phyloP scores from a whole-genome alignment of 345 rosid genomes.

The Rubroshorea leprosula region DNA sequence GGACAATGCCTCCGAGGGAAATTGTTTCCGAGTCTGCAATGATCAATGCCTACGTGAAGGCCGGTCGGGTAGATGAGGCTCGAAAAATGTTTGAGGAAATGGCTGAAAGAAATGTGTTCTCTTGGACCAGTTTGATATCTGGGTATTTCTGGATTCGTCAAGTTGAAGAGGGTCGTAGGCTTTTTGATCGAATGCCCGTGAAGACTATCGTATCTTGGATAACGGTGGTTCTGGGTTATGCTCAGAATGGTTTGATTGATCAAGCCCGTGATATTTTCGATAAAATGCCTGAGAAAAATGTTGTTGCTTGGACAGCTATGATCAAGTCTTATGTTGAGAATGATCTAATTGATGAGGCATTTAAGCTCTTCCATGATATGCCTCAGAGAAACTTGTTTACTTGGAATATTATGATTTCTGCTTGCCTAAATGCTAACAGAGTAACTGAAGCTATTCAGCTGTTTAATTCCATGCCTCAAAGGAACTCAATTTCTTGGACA shows the following conservation, averaged over 20 bases:
- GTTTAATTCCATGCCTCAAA: constrained; percentile 34
- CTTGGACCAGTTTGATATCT: constrained; percentile 46
- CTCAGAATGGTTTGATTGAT: constrained; percentile 35
- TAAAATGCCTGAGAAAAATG: constrained; percentile 33
- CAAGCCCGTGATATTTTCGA: constrained; percentile 33
- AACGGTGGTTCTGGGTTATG: constrained; percentile 39
- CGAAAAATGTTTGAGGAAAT: constrained; percentile 33
- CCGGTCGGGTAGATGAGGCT: constrained; percentile 31
- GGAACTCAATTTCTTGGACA: constrained; percentile 39
- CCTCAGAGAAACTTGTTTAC: constrained; percentile 28
- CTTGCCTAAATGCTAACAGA: constrained; percentile 26
- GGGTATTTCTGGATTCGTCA: constrained; percentile 41
- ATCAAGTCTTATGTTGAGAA: constrained; percentile 34
- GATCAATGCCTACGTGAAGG: constrained; percentile 40
- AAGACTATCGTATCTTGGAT: constrained; percentile 45
- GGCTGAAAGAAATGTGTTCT: constrained; percentile 38
- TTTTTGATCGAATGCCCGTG: constrained; percentile 38
- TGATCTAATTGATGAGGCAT: constrained; percentile 25
- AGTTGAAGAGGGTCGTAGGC: constrained; percentile 30
- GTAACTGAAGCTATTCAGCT: constrained; percentile 25
- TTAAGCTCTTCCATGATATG: constrained; percentile 29
- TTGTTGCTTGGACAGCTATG: constrained; percentile 41
- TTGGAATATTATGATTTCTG: constrained; percentile 36
- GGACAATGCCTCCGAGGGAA: constrained; percentile 26
- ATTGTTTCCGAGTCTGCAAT: constrained; percentile 44